A percentile compares a stretch with the other conserved stretches of the same genome.
These are phyloP conservation scores for Hypoxylon sp. DNA, from an alignment of 2,329 filamentous ascomycete genomes.

Conservation along the genomic window DNA sequence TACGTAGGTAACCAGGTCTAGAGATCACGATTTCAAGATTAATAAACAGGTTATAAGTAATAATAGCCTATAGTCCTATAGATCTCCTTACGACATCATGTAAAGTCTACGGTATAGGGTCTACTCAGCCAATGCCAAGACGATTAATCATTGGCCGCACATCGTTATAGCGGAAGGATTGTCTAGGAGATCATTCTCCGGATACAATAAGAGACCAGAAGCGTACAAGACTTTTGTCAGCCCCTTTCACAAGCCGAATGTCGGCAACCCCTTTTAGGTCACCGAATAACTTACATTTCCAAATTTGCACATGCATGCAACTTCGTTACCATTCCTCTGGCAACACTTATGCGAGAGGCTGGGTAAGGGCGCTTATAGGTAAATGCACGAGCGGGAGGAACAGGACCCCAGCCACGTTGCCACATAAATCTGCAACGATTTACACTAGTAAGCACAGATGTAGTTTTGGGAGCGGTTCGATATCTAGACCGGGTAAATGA, in stretches of 20 bases:
- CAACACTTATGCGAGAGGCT: constrained; percentile 13
- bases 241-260: background rate
- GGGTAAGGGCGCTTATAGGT: constrained; percentile 6
- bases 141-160: background rate
- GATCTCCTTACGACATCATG: background rate
- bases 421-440: background rate
- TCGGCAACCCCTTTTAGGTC: background rate
- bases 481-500: background rate
- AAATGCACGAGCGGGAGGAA: constrained; percentile 21
- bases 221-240: background rate
- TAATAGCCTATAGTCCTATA: background rate
- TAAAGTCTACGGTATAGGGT: background rate
- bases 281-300: background rate
- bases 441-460: background rate
- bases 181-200: background rate
- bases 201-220: background rate
- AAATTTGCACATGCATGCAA: constrained; percentile 8
- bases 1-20: background rate
- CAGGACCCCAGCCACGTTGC: constrained; percentile 4
- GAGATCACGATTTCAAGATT: constrained; percentile 4
- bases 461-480: background rate
- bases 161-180: background rate
- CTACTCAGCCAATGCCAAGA: background rate
- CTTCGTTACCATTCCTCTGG: constrained; percentile 17
- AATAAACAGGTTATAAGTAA: background rate